Evolutionary conservation across 345 rosid species (phyloP), one percentile per base, ranked within the genome.

Genomic region (Brassica rapa): DNA sequence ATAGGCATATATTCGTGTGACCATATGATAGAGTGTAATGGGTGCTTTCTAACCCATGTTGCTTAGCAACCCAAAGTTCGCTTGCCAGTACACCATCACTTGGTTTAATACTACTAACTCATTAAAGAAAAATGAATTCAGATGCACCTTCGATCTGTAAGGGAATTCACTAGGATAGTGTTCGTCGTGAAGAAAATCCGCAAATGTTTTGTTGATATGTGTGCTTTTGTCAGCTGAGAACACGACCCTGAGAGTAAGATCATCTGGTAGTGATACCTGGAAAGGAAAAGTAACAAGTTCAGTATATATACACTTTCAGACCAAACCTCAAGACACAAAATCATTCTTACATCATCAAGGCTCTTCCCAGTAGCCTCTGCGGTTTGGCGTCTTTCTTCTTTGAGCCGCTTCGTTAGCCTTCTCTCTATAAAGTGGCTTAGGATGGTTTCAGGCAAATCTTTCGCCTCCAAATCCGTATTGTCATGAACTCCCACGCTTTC

Each of bases 361-460:
- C 80, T 84, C 84, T 66, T 82, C 75, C 84, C 85, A 8, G 61
- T 6, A 75, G 66, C 66, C 23, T 60, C 71, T 72, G 93, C 93
- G 23, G 77, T 89, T 68, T 83, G 83, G 16, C 67, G 11, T 74
- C 84, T 86, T 71, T 88, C 90, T 72, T 86, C 80, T 70, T 64
- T 61, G 33, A 89, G 88, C 15, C 81, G 79, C 77, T 29, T 81
- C 21, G 39, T 77, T 37, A 89, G 86, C 32, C 87, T 85, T 71
- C 77, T 75, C 79, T 89, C 89, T 80, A 89, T 73, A 78, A 76
- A 84, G 72, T 84, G 68, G 66, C 93, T 86, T n/a, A 89, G 87
- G 72, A 66, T 53, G 35, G 91, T 84, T 32, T 63, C 77, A 6
- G 93, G 90, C 63, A 89, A 81, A 83, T 86, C 87, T 85, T 85